Conservation (phyloP, 108 stramenopile species). For the Hondaea fermentalgiana region DNA sequence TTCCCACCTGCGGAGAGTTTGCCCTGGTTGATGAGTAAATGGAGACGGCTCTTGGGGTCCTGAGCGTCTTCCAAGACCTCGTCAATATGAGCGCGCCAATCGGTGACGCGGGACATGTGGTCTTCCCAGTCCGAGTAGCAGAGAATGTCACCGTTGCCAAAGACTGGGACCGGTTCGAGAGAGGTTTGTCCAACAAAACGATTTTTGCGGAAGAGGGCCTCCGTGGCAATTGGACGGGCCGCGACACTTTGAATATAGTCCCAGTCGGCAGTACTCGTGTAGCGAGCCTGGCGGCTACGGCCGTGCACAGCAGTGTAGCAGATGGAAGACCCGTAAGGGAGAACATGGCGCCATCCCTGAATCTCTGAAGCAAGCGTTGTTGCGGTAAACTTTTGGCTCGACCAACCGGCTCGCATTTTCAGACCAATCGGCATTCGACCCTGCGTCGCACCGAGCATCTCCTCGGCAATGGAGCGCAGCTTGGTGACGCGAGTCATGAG, state of each 20-base stretch:
- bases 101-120: constrained; percentile 42
- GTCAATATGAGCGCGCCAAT: not conserved
- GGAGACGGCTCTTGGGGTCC: not conserved
- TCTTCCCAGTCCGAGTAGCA: constrained; percentile 74
- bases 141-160: constrained; percentile 96
- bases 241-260: constrained; percentile 80
- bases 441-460: constrained; percentile 43
- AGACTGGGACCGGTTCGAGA: constrained; percentile 59
- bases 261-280: constrained; percentile 82
- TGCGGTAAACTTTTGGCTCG: constrained; percentile 75
- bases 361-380: constrained; percentile 68
- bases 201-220: not conserved
- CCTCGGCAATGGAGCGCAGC: constrained; percentile 63
- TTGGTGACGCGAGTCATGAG: constrained; percentile 74
- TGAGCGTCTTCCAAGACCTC: not conserved
- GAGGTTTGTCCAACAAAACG: not conserved
- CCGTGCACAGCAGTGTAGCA: constrained; percentile 70
- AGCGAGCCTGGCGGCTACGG: constrained; percentile 79
- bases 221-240: not conserved
- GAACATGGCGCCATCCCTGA: constrained; percentile 55
- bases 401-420: constrained; percentile 95
- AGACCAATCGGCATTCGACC: constrained; percentile 65
- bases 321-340: constrained; percentile 19
- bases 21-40: constrained; percentile 17
- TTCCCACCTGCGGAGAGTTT: not conserved